Conservation (phyloP, 2,329 filamentous ascomycete genomes). For the Trichoderma atrobrunneum region DNA sequence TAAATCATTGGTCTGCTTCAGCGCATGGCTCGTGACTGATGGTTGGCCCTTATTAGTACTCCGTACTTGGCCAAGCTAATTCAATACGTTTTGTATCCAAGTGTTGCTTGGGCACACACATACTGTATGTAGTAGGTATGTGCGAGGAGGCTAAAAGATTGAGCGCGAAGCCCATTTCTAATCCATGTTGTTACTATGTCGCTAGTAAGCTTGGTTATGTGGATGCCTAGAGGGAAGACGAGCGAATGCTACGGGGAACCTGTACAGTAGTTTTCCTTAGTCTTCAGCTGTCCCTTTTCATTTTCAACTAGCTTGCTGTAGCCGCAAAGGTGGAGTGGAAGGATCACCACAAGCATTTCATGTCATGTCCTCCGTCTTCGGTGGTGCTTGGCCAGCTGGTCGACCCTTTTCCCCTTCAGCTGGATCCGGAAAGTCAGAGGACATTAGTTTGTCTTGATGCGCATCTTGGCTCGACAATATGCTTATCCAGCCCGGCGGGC, state of each 20-base stretch:
- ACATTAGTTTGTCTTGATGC: neutral
- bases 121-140: neutral
- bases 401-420: neutral
- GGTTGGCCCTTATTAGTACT: neutral
- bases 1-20: conserved; percentile 12
- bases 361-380: neutral
- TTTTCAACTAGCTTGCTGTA: neutral
- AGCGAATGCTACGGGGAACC: neutral
- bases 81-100: neutral
- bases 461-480: conserved; percentile 7
- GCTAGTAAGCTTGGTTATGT: neutral
- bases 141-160: neutral
- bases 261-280: neutral
- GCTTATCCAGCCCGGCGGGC: conserved; percentile 15
- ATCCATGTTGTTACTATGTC: too few relatives aligned
- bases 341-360: neutral
- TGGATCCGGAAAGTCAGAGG: neutral
- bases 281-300: neutral
- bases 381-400: neutral
- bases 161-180: neutral
- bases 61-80: neutral
- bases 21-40: conserved; percentile 2
- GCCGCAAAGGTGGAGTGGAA: neutral
- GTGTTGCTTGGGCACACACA: too few relatives aligned
- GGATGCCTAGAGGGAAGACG: neutral